These are phyloP conservation scores for Babjeviella inositovora DNA, from an alignment of 805 yeast genomes.

Conservation along the genomic window DNA sequence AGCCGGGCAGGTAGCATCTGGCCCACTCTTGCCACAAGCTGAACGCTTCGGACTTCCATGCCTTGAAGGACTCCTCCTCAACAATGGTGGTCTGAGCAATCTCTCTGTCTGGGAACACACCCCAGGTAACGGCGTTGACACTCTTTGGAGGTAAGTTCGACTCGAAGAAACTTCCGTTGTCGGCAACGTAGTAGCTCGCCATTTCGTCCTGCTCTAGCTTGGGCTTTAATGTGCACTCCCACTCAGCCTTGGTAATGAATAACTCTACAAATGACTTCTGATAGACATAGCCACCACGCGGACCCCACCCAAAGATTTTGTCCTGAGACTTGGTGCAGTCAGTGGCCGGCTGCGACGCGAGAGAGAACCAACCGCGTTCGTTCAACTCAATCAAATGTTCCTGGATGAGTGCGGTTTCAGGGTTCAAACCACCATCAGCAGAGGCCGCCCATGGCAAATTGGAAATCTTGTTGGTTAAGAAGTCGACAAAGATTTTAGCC, in stretches of 20 bases:
- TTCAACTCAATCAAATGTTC: conserved; percentile 77
- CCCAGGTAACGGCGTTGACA: conserved; percentile 93
- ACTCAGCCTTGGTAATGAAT: conserved; percentile 56
- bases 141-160: conserved; percentile 39
- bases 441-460: conserved; percentile 89
- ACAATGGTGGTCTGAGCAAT: conserved; percentile 85
- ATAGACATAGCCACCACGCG: conserved; percentile 71
- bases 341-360: conserved; percentile 94
- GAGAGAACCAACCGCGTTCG: conserved; percentile 60
- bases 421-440: conserved; percentile 69
- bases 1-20: conserved; percentile 46
- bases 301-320: conserved; percentile 95
- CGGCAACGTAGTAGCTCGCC: conserved; percentile 67
- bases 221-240: conserved; percentile 42
- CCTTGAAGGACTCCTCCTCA: conserved; percentile 82
- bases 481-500: conserved; percentile 49
- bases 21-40: conserved; percentile 89
- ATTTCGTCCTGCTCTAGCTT: conserved; percentile 28
- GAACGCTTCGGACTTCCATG: conserved; percentile 95
- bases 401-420: conserved; percentile 88
- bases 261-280: conserved; percentile 92
- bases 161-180: conserved; percentile 34
- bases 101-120: conserved; percentile 84
- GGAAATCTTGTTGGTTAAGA: conserved; percentile 58
- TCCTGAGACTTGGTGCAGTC: conserved; percentile 70